Evolutionary conservation across 257 asterid genomes (phyloP), one percentile per base, ranked within the genome.

Genomic region (Paulownia fortunei): DNA sequence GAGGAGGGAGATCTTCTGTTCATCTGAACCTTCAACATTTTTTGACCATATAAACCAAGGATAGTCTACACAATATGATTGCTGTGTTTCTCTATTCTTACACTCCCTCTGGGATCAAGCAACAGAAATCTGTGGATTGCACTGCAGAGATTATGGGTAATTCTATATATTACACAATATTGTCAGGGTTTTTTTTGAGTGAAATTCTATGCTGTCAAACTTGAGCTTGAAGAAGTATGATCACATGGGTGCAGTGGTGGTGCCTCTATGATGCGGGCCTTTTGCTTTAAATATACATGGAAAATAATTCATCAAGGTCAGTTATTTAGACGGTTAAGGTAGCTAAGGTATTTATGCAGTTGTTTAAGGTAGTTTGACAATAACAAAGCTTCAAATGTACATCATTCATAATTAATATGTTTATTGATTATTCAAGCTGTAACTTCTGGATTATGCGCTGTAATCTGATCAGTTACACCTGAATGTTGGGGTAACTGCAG

Each of bases 401-500:
- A 11, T 54, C 10, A 18, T 47, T 34, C 44, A 65, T 16, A 52
- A 42, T 46, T 46, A 21, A 30, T 19, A 42, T 24, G 27, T 52
- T 21, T 51, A 24, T 13, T 71, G 24, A 71, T 15, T 62, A 21
- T 41, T 49, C 67, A 44, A 60, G 72, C 36, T 74, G 47, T 58
- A 21, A 41, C 63, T 66, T 59, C 60, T 74, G 66, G 39, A 56
- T 21, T 11, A 21, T 54, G 68, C 24, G 24, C 36, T 62, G 66
- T 58, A 51, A 19, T 64, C 46, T 34, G 58, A 60, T 60, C 36
- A 15, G 21, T 23, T 52, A 10, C 15, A 21, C 15, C 7, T 61
- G 39, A 30, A 27, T 68, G 18, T 23, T 23, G 76, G 68, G 44
- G 21, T 79, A 58, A 34, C 73, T 24, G 52, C 18, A 52, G 49